Evolutionary conservation across 1,284 basidiomycete species (phyloP).

Genomic region (Heterobasidion annosum): DNA sequence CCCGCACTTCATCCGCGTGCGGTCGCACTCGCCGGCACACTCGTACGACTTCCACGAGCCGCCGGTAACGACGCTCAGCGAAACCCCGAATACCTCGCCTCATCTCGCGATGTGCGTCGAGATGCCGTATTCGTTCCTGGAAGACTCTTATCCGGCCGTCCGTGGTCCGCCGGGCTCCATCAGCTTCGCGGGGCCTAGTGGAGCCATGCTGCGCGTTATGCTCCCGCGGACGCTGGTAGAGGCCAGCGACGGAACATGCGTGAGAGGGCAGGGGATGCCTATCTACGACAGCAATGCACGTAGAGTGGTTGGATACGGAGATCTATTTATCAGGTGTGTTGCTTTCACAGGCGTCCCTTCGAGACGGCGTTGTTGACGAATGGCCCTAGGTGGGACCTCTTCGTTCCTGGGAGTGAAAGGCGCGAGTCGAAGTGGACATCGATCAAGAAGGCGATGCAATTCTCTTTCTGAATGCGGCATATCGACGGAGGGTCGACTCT

Average conservation of each 20-base stretch:
- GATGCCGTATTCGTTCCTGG: constrained; percentile 45
- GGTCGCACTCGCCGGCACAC: constrained; percentile 25
- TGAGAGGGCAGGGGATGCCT: constrained; percentile 81
- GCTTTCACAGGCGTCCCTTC: neutral
- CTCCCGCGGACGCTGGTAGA: constrained; percentile 61
- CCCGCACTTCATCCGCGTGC: constrained; percentile 53
- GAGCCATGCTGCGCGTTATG: constrained; percentile 49
- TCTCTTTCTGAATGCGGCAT: neutral
- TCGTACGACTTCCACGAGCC: neutral
- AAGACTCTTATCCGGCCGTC: constrained; percentile 8
- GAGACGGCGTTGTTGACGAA: neutral
- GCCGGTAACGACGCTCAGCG: neutral
- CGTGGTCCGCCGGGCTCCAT: constrained; percentile 32
- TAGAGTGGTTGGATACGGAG: constrained; percentile 61
- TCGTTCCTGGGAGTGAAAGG: neutral
- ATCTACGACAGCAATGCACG: constrained; percentile 40
- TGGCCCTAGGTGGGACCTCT: constrained; percentile 5
- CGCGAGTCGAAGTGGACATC: constrained; percentile 4
- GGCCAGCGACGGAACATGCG: constrained; percentile 52
- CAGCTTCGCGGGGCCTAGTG: constrained; percentile 64
- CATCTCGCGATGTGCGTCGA: constrained; percentile 52
- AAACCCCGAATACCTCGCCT: constrained; percentile 2
- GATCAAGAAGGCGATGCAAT: constrained; percentile 5
- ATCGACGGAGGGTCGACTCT: no score
- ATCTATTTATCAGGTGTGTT: constrained; percentile 70